phyloP scores from a whole-genome alignment of 2,329 filamentous ascomycete species.

The Polychaeton citri region DNA sequence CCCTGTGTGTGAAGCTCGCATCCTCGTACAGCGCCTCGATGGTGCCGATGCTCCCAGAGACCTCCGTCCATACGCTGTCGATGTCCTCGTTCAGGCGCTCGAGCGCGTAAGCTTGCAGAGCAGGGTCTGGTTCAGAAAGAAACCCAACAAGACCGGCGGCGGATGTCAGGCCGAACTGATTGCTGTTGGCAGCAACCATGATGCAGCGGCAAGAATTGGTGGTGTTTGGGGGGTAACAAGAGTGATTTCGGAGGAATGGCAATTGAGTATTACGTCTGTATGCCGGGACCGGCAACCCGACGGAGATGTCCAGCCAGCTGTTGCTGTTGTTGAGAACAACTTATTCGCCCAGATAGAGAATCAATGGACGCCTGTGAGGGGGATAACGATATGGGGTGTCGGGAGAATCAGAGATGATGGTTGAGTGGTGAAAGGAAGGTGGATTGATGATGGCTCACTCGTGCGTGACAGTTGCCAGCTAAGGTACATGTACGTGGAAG shows the following conservation, averaged over 20 bases:
- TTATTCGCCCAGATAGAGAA: no score
- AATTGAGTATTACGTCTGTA: neutral
- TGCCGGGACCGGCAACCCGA: neutral
- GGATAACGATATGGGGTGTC: neutral
- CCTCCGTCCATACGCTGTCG: conserved; percentile 94
- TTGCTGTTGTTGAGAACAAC: no score
- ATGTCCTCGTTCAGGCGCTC: conserved; percentile 94
- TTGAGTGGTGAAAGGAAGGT: no score
- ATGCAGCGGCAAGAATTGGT: neutral
- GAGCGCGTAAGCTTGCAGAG: conserved; percentile 88
- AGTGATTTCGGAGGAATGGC: neutral
- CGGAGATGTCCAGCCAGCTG: neutral
- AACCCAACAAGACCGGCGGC: conserved; percentile 92
- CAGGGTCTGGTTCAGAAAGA: conserved; percentile 83
- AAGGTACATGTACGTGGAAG: no score
- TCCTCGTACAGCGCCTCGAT: conserved; percentile 98
- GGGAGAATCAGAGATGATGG: neutral
- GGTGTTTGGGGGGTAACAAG: neutral
- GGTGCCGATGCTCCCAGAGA: conserved; percentile 68
- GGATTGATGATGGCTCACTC: neutral
- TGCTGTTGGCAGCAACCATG: conserved; percentile 1
- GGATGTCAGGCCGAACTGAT: conserved; percentile 86
- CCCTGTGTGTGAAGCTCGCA: conserved; percentile 82
- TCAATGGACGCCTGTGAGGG: no score
- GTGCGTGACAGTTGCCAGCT: neutral